A percentile compares a stretch with the other conserved stretches of the same genome.
Evolutionary conservation across 1,139 yeast species (phyloP).

Genomic region (Spathaspora jeffriesii): DNA sequence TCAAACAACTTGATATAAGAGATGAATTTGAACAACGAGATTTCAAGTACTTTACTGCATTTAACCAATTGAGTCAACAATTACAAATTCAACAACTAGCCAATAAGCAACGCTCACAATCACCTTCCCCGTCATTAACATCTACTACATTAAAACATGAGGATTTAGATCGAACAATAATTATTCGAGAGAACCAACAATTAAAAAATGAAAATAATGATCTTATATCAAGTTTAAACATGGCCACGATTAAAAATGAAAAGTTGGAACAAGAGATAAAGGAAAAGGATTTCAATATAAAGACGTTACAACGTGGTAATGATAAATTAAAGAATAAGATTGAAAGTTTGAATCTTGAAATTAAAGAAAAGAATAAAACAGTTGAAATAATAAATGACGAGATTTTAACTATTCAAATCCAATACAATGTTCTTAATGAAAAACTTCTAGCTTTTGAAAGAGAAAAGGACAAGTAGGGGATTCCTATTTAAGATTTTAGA

Average conservation of each 20-base stretch:
- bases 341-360: slow-evolving; percentile 41
- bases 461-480: not conserved
- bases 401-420: slow-evolving; percentile 66
- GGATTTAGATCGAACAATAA: slow-evolving; percentile 6
- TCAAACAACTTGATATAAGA: slow-evolving; percentile 24
- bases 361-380: slow-evolving; percentile 53
- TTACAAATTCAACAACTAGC: slow-evolving; percentile 8
- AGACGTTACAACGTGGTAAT: slow-evolving; percentile 21
- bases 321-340: slow-evolving; percentile 29
- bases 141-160: slow-evolving; percentile 5
- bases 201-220: slow-evolving; percentile 14
- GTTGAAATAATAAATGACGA: slow-evolving; percentile 72
- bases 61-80: slow-evolving; percentile 25
- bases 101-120: not conserved
- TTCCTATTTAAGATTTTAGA: not conserved
- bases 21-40: slow-evolving; percentile 36
- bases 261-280: slow-evolving; percentile 17
- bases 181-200: slow-evolving; percentile 11
- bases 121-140: slow-evolving; percentile 17
- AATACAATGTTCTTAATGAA: slow-evolving; percentile 60
- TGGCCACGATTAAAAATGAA: slow-evolving; percentile 24
- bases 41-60: slow-evolving; percentile 32
- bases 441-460: slow-evolving; percentile 20
- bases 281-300: slow-evolving; percentile 14
- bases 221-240: slow-evolving; percentile 25